phyloP scores from a whole-genome alignment of 2,329 filamentous ascomycete species.

The Geosmithia putterillii region DNA sequence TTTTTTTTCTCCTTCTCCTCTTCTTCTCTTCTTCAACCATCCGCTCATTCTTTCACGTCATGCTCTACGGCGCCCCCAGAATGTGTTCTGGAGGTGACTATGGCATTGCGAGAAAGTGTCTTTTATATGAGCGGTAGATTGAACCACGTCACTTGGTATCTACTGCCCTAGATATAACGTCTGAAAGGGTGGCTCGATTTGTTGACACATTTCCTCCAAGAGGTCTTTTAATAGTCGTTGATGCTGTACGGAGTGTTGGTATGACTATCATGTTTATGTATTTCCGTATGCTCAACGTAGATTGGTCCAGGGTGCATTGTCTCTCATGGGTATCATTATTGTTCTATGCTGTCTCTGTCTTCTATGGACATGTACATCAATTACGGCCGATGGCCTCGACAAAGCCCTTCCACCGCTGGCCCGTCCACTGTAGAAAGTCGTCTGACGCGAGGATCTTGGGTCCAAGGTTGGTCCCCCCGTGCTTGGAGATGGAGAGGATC shows the following conservation, averaged over 20 bases:
- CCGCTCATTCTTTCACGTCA: constrained; percentile 16
- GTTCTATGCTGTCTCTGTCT: constrained; percentile 3
- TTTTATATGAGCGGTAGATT: constrained; percentile 46
- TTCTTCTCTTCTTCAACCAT: constrained; percentile 10
- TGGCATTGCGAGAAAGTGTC: constrained; percentile 37
- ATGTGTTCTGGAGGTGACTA: constrained; percentile 7
- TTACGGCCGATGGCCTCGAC: constrained; percentile 13
- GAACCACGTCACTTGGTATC: constrained; percentile 59
- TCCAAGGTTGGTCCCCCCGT: constrained; percentile 61
- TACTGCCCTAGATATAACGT: constrained; percentile 67
- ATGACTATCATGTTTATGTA: neutral
- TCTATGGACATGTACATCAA: constrained; percentile 6
- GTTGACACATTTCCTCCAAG: constrained; percentile 48
- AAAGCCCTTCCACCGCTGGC: constrained; percentile 22
- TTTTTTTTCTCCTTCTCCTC: neutral
- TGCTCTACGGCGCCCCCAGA: constrained; percentile 10
- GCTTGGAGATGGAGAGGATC: constrained; percentile 68
- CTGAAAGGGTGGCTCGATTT: constrained; percentile 79
- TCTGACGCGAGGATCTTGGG: constrained; percentile 52
- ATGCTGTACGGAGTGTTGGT: neutral
- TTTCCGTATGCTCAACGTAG: neutral
- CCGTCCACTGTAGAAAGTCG: constrained; percentile 30
- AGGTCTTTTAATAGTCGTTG: constrained; percentile 4
- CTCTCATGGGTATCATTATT: constrained; percentile 12
- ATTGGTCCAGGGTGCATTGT: neutral